Percentiles rank a stretch among this genome's conserved stretches.
Evolutionary conservation across 129 eudicot species (phyloP).

Genomic region (Artemisia argyi): DNA sequence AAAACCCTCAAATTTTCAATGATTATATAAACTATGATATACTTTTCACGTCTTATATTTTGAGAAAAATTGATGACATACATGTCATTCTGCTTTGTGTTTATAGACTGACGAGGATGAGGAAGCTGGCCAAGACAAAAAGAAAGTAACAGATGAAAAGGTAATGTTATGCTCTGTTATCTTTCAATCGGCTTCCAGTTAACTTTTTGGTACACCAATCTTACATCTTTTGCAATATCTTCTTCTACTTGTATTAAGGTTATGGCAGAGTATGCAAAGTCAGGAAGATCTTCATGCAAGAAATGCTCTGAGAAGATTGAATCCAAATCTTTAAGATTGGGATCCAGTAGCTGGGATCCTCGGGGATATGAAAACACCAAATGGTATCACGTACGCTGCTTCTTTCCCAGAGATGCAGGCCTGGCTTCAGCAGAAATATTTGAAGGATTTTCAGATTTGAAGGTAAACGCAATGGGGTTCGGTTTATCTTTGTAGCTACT

Average conservation of each 20-base stretch:
- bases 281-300: slow-evolving; percentile 83
- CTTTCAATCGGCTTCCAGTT: background rate
- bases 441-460: slow-evolving; percentile 60
- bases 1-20: background rate
- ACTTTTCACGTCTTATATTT: slow-evolving; percentile 6
- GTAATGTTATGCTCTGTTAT: slow-evolving; percentile 10
- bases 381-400: slow-evolving; percentile 84
- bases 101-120: slow-evolving; percentile 31
- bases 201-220: background rate
- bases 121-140: slow-evolving; percentile 24
- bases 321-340: slow-evolving; percentile 55
- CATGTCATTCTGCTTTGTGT: slow-evolving; percentile 26
- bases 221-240: background rate
- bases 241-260: slow-evolving; percentile 34
- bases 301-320: slow-evolving; percentile 58
- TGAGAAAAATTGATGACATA: slow-evolving; percentile 15
- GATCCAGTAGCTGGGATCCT: slow-evolving; percentile 54
- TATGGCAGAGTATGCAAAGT: slow-evolving; percentile 90
- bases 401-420: slow-evolving; percentile 39
- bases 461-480: slow-evolving; percentile 38
- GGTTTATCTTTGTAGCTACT: background rate
- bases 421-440: slow-evolving; percentile 47
- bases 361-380: slow-evolving; percentile 77
- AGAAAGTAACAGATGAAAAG: slow-evolving; percentile 32
- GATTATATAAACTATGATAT: background rate